Evolutionary conservation across 2,329 filamentous ascomycete genomes (phyloP).

Genomic region (Aureobasidium vineae): DNA sequence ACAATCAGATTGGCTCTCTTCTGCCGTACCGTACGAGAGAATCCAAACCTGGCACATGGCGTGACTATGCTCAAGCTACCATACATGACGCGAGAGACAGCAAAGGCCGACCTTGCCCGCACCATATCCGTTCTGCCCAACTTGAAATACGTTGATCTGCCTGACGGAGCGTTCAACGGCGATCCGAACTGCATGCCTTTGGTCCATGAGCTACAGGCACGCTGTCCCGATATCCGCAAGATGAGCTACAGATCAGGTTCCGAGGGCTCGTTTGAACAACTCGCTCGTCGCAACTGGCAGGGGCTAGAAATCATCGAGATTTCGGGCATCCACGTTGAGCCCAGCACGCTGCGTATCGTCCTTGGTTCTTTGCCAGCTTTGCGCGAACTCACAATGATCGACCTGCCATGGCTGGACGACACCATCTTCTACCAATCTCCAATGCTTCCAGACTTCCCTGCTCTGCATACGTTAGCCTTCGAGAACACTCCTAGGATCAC

Average conservation of each 20-base stretch:
- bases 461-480: constrained; percentile 70
- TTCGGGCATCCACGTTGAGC: constrained; percentile 65
- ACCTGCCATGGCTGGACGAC: constrained; percentile 70
- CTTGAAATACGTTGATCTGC: constrained; percentile 84
- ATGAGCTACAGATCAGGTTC: constrained; percentile 81
- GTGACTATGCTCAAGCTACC: constrained; percentile 83
- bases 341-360: constrained; percentile 66
- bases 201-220: constrained; percentile 77
- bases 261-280: constrained; percentile 70
- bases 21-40: constrained; percentile 76
- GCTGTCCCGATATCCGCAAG: constrained; percentile 80
- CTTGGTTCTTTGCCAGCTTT: constrained; percentile 66
- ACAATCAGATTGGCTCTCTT: constrained; percentile 73
- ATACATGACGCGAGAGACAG: constrained; percentile 91
- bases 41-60: constrained; percentile 64
- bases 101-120: constrained; percentile 77
- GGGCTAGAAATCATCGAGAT: constrained; percentile 72
- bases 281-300: constrained; percentile 67
- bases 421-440: constrained; percentile 68
- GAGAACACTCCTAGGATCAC: constrained; percentile 71
- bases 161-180: constrained; percentile 81
- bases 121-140: constrained; percentile 83
- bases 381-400: constrained; percentile 70
- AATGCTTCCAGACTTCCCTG: constrained; percentile 66
- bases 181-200: constrained; percentile 72